Percentiles rank a stretch among this genome's conserved stretches.
phyloP scores from a whole-genome alignment of 169 alveolate species.

The Babesia caballi region DNA sequence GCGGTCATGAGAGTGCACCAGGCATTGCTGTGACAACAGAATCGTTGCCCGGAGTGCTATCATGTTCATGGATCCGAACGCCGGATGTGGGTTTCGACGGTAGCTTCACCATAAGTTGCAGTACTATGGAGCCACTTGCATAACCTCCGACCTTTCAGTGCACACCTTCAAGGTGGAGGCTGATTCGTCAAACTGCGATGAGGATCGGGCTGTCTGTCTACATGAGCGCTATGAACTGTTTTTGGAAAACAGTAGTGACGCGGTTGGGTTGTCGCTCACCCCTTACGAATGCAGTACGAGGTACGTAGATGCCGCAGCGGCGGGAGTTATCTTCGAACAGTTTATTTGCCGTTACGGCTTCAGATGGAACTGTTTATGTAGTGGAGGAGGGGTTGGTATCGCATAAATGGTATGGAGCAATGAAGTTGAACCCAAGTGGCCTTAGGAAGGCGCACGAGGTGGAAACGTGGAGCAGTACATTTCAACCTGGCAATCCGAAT shows the following conservation, averaged over 20 bases:
- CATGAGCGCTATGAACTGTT: not conserved
- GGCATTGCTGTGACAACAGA: not conserved
- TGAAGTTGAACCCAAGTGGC: too few species aligned
- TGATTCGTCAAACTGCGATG: not conserved
- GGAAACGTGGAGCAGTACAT: conserved; percentile 55
- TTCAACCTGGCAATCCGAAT: conserved; percentile 42
- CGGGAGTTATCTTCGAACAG: conserved; percentile 11
- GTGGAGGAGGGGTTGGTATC: conserved; percentile 21
- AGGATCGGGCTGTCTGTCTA: not conserved
- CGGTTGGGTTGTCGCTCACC: conserved; percentile 39
- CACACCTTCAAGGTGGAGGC: not conserved
- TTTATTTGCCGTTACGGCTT: conserved; percentile 31
- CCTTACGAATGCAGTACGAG: conserved; percentile 19
- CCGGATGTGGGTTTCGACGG: not conserved
- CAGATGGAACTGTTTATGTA: conserved; percentile 30
- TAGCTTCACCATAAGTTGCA: too few species aligned
- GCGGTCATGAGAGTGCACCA: not conserved
- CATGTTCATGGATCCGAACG: conserved; percentile 31
- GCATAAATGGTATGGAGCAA: not conserved
- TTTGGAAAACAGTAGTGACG: not conserved
- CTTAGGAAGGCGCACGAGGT: conserved; percentile 37
- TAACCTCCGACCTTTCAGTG: conserved; percentile 16
- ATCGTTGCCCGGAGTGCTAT: conserved; percentile 4
- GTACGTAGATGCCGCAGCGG: not conserved
- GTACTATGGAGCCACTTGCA: conserved; percentile 23